Conservation (phyloP, 805 yeast genomes). For the Pichia insulana region DNA sequence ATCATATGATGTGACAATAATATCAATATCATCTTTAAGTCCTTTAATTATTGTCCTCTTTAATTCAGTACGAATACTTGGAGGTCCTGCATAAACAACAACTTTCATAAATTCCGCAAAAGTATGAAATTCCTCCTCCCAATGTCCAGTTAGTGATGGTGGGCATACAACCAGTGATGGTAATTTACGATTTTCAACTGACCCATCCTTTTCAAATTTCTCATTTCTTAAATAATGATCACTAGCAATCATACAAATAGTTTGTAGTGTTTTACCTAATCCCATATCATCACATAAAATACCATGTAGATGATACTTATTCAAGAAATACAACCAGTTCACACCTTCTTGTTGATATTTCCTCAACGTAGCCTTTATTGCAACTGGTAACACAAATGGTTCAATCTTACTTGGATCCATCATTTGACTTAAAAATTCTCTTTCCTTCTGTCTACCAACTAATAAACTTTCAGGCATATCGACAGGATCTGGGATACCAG, state of each 20-base stretch:
- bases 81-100: constrained; percentile 89
- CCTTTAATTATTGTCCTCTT: constrained; percentile 42
- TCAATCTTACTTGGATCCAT: constrained; percentile 91
- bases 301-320: constrained; percentile 93
- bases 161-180: constrained; percentile 92
- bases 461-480: constrained; percentile 80
- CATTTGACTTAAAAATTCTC: constrained; percentile 94
- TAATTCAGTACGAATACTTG: constrained; percentile 54
- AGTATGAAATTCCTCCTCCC: constrained; percentile 91
- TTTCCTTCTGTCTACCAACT: constrained; percentile 84
- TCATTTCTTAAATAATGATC: constrained; percentile 84
- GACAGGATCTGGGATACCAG: constrained; percentile 92
- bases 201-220: constrained; percentile 50
- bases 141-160: constrained; percentile 95
- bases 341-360: constrained; percentile 98
- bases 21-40: constrained; percentile 36
- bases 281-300: constrained; percentile 99
- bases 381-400: constrained; percentile 81
- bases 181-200: constrained; percentile 59
- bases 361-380: constrained; percentile 86
- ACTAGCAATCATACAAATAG: constrained; percentile 93
- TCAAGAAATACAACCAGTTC: constrained; percentile 93
- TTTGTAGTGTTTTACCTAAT: constrained; percentile 91
- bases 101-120: constrained; percentile 83
- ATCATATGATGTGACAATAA: constrained; percentile 92